Base-by-base conservation (phyloP, 305 asterid species). In the Solanum chacoense region DNA sequence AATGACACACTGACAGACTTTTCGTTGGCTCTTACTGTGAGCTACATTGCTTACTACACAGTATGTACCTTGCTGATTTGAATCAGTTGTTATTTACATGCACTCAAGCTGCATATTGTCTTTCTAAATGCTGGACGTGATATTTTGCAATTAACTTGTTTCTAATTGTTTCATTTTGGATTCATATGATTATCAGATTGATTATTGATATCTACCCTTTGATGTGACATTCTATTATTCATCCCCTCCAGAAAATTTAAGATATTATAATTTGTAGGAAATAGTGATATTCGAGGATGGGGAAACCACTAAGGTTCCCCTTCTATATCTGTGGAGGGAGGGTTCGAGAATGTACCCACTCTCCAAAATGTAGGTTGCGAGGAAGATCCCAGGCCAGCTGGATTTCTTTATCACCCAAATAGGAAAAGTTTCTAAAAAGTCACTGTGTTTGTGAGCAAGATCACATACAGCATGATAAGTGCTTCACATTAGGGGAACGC, bases 1-100 rank as follows among this genome's bases (percentile, higher is more conserved):
- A 96, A 97, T 90, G 99, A 97, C 91, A 95, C 99, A 36, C 95
- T 95, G 90, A 97, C 95, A 89, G 99, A 96, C 92, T 94, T 97
- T 88, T 92, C 97, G 2, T 90, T 97, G 91, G 96, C 99, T 84
- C 92, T 96, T 88, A 98, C 98, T 29, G 99, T 95, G 94, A 97
- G 99, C 98, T 97, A 97, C 91, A 87, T 95, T 81, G 99, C 99
- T 74, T 97, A 88, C 95, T 97, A 94, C 93, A 95, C 98, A 28
- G 99, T 97, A 94, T 80, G 98, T 87, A 67, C 88, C 73, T 73
- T 31, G 67, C 75, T 67, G 81, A 83, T 77, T 88, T 88, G 35
- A 22, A 81, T 45, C 72, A 81, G 26, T 18, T 78, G 59, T 26
- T 81, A 45, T 28, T 18, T 28, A 28, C 36, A 80, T 42, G 40